A percentile compares a stretch with the other conserved stretches of the same genome.
Conservation (phyloP, 2,329 filamentous ascomycete genomes). For the Pleoardoris graminearum region DNA sequence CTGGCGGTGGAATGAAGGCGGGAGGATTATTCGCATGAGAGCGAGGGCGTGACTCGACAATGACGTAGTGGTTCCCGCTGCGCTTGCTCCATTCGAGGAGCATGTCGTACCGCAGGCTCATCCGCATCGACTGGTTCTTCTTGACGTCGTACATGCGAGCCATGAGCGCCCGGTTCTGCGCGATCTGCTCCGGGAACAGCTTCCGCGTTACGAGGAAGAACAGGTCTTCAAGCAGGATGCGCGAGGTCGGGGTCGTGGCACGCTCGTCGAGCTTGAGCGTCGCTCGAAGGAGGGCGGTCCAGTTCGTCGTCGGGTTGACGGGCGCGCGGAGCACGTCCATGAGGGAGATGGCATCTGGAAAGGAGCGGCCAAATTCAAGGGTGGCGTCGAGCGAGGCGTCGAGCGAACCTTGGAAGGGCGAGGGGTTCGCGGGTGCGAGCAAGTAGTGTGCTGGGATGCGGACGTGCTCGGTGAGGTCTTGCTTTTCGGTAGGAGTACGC, state of each 20-base stretch:
- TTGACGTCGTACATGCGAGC: conserved; percentile 21
- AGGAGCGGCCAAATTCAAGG: conserved; percentile 13
- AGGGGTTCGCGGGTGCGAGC: conserved; percentile 25
- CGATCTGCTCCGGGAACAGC: conserved; percentile 33
- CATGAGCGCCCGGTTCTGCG: conserved; percentile 26
- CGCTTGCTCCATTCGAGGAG: conserved; percentile 25
- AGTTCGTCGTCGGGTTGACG: conserved; percentile 16
- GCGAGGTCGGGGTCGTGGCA: not conserved
- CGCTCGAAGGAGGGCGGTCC: conserved; percentile 10
- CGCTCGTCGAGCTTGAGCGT: not conserved
- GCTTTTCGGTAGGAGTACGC: not conserved
- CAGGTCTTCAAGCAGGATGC: conserved; percentile 23
- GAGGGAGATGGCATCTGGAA: not conserved
- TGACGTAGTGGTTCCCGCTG: conserved; percentile 8
- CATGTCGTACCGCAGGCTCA: conserved; percentile 36
- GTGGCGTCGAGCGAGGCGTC: conserved; percentile 29
- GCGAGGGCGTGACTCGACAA: conserved; percentile 6
- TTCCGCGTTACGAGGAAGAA: conserved; percentile 30
- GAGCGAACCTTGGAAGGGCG: conserved; percentile 27
- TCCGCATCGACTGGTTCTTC: conserved; percentile 22
- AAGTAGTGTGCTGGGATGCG: conserved; percentile 18
- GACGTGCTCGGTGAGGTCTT: not conserved
- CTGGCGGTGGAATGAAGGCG: not conserved
- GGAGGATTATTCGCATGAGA: not conserved
- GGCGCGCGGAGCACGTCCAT: conserved; percentile 12